Conservation (phyloP, 2,329 filamentous ascomycete genomes). For the Hypocrella siamensis region DNA sequence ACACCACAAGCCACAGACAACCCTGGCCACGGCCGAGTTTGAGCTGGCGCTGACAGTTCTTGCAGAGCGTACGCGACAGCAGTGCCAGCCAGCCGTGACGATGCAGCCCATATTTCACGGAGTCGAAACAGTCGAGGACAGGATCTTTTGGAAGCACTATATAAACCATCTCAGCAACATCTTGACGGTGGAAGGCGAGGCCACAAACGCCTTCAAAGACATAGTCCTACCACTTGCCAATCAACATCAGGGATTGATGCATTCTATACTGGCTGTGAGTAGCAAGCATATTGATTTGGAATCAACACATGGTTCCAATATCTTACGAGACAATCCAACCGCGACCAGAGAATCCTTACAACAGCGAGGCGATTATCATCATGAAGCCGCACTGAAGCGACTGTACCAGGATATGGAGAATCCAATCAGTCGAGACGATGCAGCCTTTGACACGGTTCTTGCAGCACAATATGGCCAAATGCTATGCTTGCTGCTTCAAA, state of each 20-base stretch:
- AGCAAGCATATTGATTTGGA: conserved; percentile 57
- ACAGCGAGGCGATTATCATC: conserved; percentile 38
- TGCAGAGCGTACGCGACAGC: conserved; percentile 32
- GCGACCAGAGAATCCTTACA: conserved; percentile 30
- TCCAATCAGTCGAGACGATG: conserved; percentile 24
- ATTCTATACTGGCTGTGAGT: conserved; percentile 72
- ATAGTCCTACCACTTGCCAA: conserved; percentile 71
- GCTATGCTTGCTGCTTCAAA: conserved; percentile 43
- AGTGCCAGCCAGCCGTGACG: conserved; percentile 35
- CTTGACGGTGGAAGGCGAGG: conserved; percentile 66
- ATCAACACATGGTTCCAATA: conserved; percentile 37
- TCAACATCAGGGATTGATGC: conserved; percentile 70
- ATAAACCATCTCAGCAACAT: conserved; percentile 64
- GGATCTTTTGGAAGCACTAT: conserved; percentile 71
- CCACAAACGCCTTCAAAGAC: conserved; percentile 73
- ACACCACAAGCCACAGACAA: no score
- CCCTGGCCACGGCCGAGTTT: no score
- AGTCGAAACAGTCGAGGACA: conserved; percentile 66
- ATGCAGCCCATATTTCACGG: conserved; percentile 60
- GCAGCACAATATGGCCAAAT: conserved; percentile 47
- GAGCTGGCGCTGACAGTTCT: neutral
- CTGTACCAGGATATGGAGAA: conserved; percentile 30
- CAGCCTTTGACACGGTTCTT: conserved; percentile 28
- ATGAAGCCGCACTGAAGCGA: conserved; percentile 35
- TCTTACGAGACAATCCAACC: conserved; percentile 32